These are phyloP conservation scores for Paramecium tetraurelia DNA, from an alignment of 73 alveolate genomes.

Conservation along the genomic window DNA sequence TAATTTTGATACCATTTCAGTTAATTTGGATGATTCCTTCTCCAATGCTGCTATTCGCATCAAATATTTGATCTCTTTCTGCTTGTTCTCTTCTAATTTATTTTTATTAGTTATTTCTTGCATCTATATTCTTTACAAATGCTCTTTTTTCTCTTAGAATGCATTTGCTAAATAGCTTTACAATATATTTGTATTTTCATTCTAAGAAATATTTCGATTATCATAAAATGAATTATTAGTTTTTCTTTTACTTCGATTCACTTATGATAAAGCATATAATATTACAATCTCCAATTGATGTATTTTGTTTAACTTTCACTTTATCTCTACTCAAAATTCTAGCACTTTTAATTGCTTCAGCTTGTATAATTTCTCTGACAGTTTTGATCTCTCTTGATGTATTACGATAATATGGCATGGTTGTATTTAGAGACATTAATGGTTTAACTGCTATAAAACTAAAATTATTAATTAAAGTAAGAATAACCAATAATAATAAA, in stretches of 20 bases:
- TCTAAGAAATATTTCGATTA: neutral
- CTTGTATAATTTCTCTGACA: slow-evolving; percentile 3
- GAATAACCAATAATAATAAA: neutral
- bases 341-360: slow-evolving; percentile 27
- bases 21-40: slow-evolving; percentile 17
- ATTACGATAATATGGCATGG: slow-evolving; percentile 36
- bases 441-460: slow-evolving; percentile 36
- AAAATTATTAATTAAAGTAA: neutral
- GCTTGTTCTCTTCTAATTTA: neutral
- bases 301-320: neutral
- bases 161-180: slow-evolving; percentile 28
- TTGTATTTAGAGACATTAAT: slow-evolving; percentile 35
- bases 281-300: slow-evolving; percentile 40
- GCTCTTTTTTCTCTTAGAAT: neutral
- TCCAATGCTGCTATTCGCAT: slow-evolving; percentile 25
- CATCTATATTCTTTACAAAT: neutral
- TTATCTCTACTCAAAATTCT: slow-evolving; percentile 11
- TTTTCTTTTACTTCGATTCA: slow-evolving; percentile 40
- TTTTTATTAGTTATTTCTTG: neutral
- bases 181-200: slow-evolving; percentile 4
- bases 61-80: neutral
- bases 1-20: neutral
- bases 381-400: slow-evolving; percentile 38
- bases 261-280: neutral
- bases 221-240: slow-evolving; percentile 44